Base-by-base conservation (phyloP, 345 rosid species). In the Eucalyptus grandis region DNA sequence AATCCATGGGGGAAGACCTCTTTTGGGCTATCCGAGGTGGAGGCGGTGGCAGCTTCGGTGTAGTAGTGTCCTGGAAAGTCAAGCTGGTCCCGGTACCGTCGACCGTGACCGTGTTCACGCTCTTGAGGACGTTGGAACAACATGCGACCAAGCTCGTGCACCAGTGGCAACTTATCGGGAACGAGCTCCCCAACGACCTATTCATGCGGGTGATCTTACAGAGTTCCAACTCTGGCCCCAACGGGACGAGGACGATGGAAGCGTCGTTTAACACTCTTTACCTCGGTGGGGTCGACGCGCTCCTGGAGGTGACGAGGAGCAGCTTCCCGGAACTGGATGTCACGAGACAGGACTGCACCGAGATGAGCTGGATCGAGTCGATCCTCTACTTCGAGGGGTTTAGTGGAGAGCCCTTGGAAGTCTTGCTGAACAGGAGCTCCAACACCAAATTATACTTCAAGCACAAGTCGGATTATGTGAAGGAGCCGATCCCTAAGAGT, bases 281-380 rank as follows among this genome's bases (percentile, higher is more conserved):
- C 88, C 91, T 95, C 2, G 97, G 96, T 19, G 62, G 85, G 22
- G 49, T 86, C 13, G 89, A 85, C 7, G 69, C 60, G 34, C 58
- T 95, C 1, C 86, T 93, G 3, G 9, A 87, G 2, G 27, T 94
- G 24, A 88, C 91, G 87, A 65, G 80, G 11, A 37, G 72, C 1
- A 90, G 65, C 54, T 94, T 93, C 87, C 94, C 94, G 5, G 93
- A 94, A 83, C 60, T 95, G 62, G 93, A 93, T 53, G 88, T 95
- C 43, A 49, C 51, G 44, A 85, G 50, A 21, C 86, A 86, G 26
- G 92, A 94, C 24, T 94, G 95, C 86, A 91, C 19, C 8, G 95
- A 94, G 89, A 89, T 92, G 93, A 93, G 93, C 46, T 95, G 96
- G 97, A 89, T 93, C 9, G 92, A 94, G 43, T 91, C 95, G 1